These are phyloP conservation scores for Metschnikowia orientalis DNA, from an alignment of 805 yeast species.

Conservation along the genomic window DNA sequence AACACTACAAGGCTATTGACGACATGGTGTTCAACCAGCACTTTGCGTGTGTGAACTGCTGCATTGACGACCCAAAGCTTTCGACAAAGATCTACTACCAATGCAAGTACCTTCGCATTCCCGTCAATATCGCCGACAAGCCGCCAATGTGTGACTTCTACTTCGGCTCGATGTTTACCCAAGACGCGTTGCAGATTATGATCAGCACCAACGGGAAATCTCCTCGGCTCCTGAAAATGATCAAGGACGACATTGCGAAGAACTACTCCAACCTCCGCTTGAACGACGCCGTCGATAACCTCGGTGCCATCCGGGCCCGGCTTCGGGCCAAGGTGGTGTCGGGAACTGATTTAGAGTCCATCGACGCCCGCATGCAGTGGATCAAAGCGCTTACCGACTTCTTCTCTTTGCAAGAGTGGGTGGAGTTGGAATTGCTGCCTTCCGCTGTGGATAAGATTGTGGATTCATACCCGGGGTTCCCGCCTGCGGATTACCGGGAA, in stretches of 20 bases:
- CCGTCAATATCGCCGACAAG: conserved; percentile 79
- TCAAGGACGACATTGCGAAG: conserved; percentile 51
- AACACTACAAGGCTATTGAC: conserved; percentile 28
- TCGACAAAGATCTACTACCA: conserved; percentile 55
- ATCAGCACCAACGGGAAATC: conserved; percentile 80
- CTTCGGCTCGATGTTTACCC: conserved; percentile 73
- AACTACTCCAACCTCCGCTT: conserved; percentile 43
- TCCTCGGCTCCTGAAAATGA: conserved; percentile 61
- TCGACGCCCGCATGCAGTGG: conserved; percentile 67
- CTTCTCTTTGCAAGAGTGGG: conserved; percentile 57
- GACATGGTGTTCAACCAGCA: conserved; percentile 31
- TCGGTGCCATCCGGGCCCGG: conserved; percentile 50
- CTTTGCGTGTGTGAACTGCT: conserved; percentile 67
- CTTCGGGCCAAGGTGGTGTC: conserved; percentile 46
- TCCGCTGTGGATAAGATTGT: conserved; percentile 38
- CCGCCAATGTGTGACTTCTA: conserved; percentile 83
- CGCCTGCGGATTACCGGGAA: conserved; percentile 30
- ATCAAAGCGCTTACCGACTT: conserved; percentile 61
- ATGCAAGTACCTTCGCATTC: conserved; percentile 43
- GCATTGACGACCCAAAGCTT: conserved; percentile 65
- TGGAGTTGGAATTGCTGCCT: conserved; percentile 32
- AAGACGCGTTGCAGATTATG: conserved; percentile 74
- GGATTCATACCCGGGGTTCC: conserved; percentile 46
- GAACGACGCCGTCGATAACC: conserved; percentile 55
- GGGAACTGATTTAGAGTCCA: conserved; percentile 41